Conservation (phyloP, 805 yeast species). For the Komagataella phaffii region DNA sequence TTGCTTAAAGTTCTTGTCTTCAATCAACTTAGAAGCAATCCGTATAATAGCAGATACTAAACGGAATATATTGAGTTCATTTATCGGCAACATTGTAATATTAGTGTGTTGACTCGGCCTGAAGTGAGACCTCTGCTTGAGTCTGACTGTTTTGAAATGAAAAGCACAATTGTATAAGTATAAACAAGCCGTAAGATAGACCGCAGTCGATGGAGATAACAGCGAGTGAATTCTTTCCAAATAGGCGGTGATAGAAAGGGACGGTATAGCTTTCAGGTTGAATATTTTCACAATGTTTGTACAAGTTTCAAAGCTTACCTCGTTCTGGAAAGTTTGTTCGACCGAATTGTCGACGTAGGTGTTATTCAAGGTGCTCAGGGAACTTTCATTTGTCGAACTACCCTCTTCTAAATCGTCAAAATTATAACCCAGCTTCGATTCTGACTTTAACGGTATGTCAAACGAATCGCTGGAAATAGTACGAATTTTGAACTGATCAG, state of each 20-base stretch:
- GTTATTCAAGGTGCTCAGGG: neutral
- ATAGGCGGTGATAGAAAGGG: slow-evolving; percentile 13
- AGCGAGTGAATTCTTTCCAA: slow-evolving; percentile 18
- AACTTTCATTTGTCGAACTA: neutral
- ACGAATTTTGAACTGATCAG: neutral
- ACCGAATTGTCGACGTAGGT: neutral
- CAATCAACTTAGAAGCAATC: slow-evolving; percentile 25
- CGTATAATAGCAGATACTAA: slow-evolving; percentile 24
- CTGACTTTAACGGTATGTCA: neutral
- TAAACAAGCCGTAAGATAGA: slow-evolving; percentile 16
- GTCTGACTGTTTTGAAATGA: slow-evolving; percentile 8
- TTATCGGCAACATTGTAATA: slow-evolving; percentile 15
- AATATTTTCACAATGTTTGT: slow-evolving; percentile 11
- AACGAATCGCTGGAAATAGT: neutral
- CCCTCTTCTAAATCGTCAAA: neutral
- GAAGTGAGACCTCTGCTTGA: slow-evolving; percentile 1
- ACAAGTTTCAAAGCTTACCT: neutral
- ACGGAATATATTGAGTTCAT: slow-evolving; percentile 24
- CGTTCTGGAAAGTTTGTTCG: neutral
- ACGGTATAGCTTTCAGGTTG: slow-evolving; percentile 18
- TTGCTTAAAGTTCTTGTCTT: slow-evolving; percentile 30
- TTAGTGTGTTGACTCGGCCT: slow-evolving; percentile 2
- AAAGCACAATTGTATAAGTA: slow-evolving; percentile 17
- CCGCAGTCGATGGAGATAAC: slow-evolving; percentile 16
- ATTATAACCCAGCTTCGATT: neutral